Evolutionary conservation across 345 rosid species (phyloP), one percentile per base, ranked within the genome.

Genomic region (Brassica nigra): DNA sequence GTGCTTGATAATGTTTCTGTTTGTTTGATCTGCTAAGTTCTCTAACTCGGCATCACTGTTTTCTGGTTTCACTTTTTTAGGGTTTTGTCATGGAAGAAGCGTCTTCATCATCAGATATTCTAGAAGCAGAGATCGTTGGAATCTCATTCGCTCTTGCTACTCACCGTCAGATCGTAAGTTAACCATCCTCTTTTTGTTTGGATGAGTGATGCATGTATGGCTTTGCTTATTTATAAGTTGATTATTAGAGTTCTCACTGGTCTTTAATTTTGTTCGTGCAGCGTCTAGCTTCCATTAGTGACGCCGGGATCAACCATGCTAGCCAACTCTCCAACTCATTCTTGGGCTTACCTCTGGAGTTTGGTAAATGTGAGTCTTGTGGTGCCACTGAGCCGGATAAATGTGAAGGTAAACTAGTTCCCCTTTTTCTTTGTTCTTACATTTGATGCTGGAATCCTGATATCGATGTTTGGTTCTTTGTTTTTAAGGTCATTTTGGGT

Each of bases 401-500:
- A 82, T 95, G 98, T 70, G 99, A 91, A 89, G 99, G 98, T 90
- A 79, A 54, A 85, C 62, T 30, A 37, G 36, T 52, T 68, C 61
- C 4, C 37, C 10, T 2, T 76, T 68, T 52, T 73, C 20, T 62
- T 37, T 47, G 28, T 57, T 44, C 74, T n/a, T 66, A 10, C 44
- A 57, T 66, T 52, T 37, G 62, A 20, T 61, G 54, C 64, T 62
- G 55, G 42, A 52, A 55, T 14, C 71, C 63, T 68, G 77, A 47
- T 77, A 68, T 77, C 12, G 2, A 49, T 66, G 28, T 74, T 64
- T n/a, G 54, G 76, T 74, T 83, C 82, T 66, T 62, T 52, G 18
- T 54, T 79, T 86, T 71, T 86, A 93, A 93, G 99, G 99, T 71
- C 98, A 93, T 82, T 95, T 95, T 84, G 99, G 99, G 44, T 93